These are phyloP conservation scores for Fragaria nilgerrensis DNA, from an alignment of 306 rosid genomes.

Conservation along the genomic window DNA sequence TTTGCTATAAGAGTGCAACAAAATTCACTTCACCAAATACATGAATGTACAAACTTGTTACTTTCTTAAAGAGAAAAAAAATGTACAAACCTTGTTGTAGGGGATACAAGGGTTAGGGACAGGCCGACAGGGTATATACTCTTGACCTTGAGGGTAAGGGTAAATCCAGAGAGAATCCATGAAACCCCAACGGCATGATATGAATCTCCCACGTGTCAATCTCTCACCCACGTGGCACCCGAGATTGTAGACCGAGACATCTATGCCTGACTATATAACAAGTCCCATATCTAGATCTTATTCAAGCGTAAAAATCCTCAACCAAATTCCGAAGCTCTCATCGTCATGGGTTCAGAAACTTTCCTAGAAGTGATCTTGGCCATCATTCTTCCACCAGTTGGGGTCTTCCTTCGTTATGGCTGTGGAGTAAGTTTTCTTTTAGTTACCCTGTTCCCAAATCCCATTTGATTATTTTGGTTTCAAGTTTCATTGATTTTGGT, in stretches of 20 bases:
- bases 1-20: too few species aligned
- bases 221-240: not conserved
- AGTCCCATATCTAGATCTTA: not conserved
- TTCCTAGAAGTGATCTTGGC: conserved; percentile 60
- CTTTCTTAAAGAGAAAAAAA: too few species aligned
- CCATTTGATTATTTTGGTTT: not conserved
- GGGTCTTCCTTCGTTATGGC: conserved; percentile 71
- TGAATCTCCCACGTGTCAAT: not conserved
- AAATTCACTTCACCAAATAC: too few species aligned
- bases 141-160: too few species aligned
- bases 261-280: not conserved
- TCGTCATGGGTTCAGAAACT: conserved; percentile 56
- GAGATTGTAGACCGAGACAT: not conserved
- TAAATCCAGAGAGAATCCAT: too few species aligned
- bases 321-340: not conserved
- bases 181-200: too few species aligned
- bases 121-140: too few species aligned
- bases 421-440: conserved; percentile 38
- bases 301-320: not conserved
- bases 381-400: conserved; percentile 64
- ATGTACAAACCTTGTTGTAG: too few species aligned
- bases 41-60: too few species aligned
- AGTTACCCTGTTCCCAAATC: not conserved
- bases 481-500: not conserved
- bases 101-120: too few species aligned